Evolutionary conservation across 2,329 filamentous ascomycete genomes (phyloP).

Genomic region (Verticillium tricorpus): DNA sequence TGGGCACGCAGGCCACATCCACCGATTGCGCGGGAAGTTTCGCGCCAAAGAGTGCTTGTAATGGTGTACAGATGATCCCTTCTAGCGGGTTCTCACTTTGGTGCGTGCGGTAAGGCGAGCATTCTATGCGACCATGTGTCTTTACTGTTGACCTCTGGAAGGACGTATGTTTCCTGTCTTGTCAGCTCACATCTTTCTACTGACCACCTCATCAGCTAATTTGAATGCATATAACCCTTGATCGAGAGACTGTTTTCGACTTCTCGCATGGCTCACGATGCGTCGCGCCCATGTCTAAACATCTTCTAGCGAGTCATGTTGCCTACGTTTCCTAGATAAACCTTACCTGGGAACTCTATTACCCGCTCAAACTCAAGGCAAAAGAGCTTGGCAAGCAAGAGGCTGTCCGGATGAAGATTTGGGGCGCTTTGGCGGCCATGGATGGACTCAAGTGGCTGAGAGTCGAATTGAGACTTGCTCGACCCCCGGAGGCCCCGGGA

Average conservation of each 20-base stretch:
- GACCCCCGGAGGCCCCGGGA: background rate
- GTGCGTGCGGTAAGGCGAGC: background rate
- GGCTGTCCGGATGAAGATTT: constrained; percentile 8
- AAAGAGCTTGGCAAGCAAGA: constrained; percentile 2
- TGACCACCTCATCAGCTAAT: constrained; percentile 10
- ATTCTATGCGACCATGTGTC: constrained; percentile 8
- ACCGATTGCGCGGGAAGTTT: constrained; percentile 3
- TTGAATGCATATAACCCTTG: constrained; percentile 12
- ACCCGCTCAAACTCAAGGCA: background rate
- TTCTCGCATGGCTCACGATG: constrained; percentile 5
- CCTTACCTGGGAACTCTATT: constrained; percentile 2
- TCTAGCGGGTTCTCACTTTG: background rate
- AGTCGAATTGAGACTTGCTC: constrained; percentile 5
- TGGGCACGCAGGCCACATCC: constrained; percentile 11
- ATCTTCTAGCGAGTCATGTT: constrained; percentile 6
- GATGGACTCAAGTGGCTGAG: constrained; percentile 13
- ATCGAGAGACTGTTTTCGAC: constrained; percentile 13
- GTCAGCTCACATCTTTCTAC: constrained; percentile 3
- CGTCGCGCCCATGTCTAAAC: constrained; percentile 2
- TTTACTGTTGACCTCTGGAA: constrained; percentile 11
- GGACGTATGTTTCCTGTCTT: constrained; percentile 10
- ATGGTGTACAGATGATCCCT: constrained; percentile 1
- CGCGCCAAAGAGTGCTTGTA: constrained; percentile 9
- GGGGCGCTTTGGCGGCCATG: constrained; percentile 11
- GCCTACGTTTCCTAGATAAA: constrained; percentile 5